phyloP scores from a whole-genome alignment of 257 asterid species.

The Leptodermis oblonga region DNA sequence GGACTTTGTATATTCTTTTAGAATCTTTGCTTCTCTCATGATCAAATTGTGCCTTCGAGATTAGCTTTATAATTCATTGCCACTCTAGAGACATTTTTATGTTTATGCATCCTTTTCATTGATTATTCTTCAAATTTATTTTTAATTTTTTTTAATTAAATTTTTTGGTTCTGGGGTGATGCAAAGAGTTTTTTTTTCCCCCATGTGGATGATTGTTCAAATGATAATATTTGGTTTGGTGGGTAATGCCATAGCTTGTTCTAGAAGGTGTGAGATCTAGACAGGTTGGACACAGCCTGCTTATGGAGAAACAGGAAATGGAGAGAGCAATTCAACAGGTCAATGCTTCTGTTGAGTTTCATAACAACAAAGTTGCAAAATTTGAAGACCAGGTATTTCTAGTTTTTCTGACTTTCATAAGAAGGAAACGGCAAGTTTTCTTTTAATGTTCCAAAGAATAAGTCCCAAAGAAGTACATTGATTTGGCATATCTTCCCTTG shows the following conservation, averaged over 20 bases:
- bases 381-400: constrained; percentile 81
- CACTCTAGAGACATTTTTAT: neutral
- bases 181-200: neutral
- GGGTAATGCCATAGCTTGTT: constrained; percentile 64
- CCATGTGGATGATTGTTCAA: neutral
- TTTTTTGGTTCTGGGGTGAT: neutral
- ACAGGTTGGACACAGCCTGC: constrained; percentile 56
- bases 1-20: neutral
- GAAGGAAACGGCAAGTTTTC: constrained; percentile 9
- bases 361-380: constrained; percentile 59
- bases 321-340: constrained; percentile 63
- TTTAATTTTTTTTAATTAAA: no score
- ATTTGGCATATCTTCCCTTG: constrained; percentile 26
- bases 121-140: neutral
- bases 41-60: neutral
- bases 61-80: neutral
- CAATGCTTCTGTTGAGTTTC: constrained; percentile 54
- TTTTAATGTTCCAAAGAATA: neutral
- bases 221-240: constrained; percentile 15
- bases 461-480: neutral
- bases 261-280: constrained; percentile 76
- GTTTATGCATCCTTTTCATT: neutral
- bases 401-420: constrained; percentile 5
- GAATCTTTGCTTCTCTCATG: neutral
- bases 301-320: constrained; percentile 55